Evolutionary conservation across 768 basidiomycete genomes (phyloP).

Genomic region (Chlorophyllum brunneum): DNA sequence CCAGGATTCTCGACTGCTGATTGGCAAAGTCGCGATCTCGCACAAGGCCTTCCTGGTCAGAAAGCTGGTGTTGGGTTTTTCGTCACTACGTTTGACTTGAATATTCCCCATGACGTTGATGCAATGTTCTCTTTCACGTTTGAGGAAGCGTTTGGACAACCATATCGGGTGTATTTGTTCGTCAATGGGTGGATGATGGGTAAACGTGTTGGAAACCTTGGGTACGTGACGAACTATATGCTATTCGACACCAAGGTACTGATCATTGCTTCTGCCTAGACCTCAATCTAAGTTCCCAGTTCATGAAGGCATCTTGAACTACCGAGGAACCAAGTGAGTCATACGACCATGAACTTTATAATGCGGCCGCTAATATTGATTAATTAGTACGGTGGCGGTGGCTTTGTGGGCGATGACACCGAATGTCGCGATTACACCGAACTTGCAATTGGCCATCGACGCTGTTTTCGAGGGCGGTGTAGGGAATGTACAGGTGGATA

Average conservation of each 20-base stretch:
- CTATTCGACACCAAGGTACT: background rate
- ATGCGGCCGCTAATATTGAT: background rate
- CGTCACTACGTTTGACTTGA: constrained; percentile 64
- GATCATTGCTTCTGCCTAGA: constrained; percentile 27
- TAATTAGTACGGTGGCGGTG: constrained; percentile 49
- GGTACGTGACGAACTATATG: constrained; percentile 34
- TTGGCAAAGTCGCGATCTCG: constrained; percentile 57
- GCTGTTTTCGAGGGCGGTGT: constrained; percentile 63
- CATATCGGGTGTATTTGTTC: constrained; percentile 71
- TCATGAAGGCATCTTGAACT: constrained; percentile 76
- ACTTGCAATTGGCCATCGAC: constrained; percentile 52
- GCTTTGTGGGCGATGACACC: constrained; percentile 68
- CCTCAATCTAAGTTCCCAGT: constrained; percentile 83
- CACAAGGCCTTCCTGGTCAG: constrained; percentile 52
- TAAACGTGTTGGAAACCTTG: constrained; percentile 68
- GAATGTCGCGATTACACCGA: constrained; percentile 41
- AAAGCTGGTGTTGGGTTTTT: constrained; percentile 79
- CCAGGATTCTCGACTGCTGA: constrained; percentile 61
- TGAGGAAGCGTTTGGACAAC: constrained; percentile 50
- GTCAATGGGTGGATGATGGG: constrained; percentile 93
- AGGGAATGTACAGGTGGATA: constrained; percentile 50
- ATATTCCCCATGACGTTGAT: constrained; percentile 58
- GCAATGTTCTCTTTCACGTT: constrained; percentile 71
- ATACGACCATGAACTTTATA: background rate
- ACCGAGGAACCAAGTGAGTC: constrained; percentile 64